These are phyloP conservation scores for Asparagopsis taxiformis DNA, from an alignment of 31 red algal genomes.

Conservation along the genomic window DNA sequence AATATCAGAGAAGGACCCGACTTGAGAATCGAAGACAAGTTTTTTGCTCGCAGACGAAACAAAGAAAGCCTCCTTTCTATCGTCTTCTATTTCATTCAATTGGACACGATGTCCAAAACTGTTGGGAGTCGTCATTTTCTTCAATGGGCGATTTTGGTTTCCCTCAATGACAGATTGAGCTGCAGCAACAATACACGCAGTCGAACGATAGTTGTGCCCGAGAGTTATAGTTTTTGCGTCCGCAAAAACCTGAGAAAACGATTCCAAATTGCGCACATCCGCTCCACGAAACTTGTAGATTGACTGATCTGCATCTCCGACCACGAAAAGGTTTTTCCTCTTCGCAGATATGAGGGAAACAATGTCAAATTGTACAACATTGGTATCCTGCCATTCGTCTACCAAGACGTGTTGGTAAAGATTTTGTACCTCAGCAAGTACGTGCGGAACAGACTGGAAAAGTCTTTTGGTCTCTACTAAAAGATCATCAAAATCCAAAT, in stretches of 20 bases:
- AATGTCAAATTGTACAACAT: constrained; percentile 76
- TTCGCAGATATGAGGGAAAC: constrained; percentile 39
- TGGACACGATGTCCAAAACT: constrained; percentile 22
- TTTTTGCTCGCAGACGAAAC: constrained; percentile 12
- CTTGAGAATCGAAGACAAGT: constrained; percentile 2
- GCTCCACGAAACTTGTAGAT: constrained; percentile 93
- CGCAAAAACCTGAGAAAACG: constrained; percentile 46
- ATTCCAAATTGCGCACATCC: constrained; percentile 35
- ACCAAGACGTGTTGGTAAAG: constrained; percentile 76
- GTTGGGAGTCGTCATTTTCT: constrained; percentile 47
- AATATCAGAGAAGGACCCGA: constrained; percentile 52
- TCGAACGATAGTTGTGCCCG: constrained; percentile 81
- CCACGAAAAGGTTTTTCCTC: constrained; percentile 56
- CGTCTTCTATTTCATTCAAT: constrained; percentile 22
- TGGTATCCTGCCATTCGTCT: constrained; percentile 95
- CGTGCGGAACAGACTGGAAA: constrained; percentile 20
- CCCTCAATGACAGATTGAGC: constrained; percentile 66
- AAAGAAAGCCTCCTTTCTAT: constrained; percentile 55
- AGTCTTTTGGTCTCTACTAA: constrained; percentile 48
- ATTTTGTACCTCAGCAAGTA: constrained; percentile 23
- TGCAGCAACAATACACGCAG: constrained; percentile 50
- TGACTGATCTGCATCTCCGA: constrained; percentile 75
- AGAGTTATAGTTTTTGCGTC: constrained; percentile 36
- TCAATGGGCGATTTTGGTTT: constrained; percentile 21
- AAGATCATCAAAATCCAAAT: constrained; percentile 95